These are phyloP conservation scores for Flammula alnicola DNA, from an alignment of 1,284 basidiomycete species.

Conservation along the genomic window DNA sequence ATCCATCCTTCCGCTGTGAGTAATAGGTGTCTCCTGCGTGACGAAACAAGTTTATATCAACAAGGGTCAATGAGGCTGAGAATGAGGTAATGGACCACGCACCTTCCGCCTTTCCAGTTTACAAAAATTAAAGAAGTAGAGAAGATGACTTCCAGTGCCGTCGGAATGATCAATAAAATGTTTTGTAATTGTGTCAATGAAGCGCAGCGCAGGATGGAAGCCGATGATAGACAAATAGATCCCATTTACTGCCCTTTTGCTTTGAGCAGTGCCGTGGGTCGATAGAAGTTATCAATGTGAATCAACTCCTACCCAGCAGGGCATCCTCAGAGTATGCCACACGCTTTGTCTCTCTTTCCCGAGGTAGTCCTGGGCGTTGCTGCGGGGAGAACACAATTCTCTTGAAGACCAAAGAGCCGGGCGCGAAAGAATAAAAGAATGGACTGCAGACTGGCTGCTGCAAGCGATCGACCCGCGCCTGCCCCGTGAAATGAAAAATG, in stretches of 20 bases:
- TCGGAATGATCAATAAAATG: slow-evolving; percentile 61
- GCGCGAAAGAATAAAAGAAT: slow-evolving; percentile 30
- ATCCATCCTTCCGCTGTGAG: slow-evolving; percentile 64
- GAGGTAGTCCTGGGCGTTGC: no score
- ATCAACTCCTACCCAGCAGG: slow-evolving; percentile 14
- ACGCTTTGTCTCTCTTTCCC: no score
- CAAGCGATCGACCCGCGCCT: slow-evolving; percentile 26
- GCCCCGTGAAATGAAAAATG: slow-evolving; percentile 15
- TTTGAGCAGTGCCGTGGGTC: slow-evolving; percentile 11
- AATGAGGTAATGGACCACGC: slow-evolving; percentile 32
- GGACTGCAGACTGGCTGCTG: slow-evolving; percentile 42
- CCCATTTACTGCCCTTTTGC: slow-evolving; percentile 31
- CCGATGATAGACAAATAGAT: slow-evolving; percentile 69
- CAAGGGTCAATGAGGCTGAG: slow-evolving; percentile 4
- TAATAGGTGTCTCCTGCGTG: slow-evolving; percentile 55
- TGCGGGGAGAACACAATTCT: no score
- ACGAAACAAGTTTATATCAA: neutral
- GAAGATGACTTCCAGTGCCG: slow-evolving; percentile 64
- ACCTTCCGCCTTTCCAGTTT: slow-evolving; percentile 59
- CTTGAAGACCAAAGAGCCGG: no score
- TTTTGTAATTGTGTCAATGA: slow-evolving; percentile 53
- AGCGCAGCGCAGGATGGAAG: slow-evolving; percentile 72
- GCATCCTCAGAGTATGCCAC: slow-evolving; percentile 19
- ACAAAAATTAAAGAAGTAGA: slow-evolving; percentile 55
- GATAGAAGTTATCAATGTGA: slow-evolving; percentile 13